phyloP scores from a whole-genome alignment of 1,284 basidiomycete genomes.

The Acaromyces ingoldii region DNA sequence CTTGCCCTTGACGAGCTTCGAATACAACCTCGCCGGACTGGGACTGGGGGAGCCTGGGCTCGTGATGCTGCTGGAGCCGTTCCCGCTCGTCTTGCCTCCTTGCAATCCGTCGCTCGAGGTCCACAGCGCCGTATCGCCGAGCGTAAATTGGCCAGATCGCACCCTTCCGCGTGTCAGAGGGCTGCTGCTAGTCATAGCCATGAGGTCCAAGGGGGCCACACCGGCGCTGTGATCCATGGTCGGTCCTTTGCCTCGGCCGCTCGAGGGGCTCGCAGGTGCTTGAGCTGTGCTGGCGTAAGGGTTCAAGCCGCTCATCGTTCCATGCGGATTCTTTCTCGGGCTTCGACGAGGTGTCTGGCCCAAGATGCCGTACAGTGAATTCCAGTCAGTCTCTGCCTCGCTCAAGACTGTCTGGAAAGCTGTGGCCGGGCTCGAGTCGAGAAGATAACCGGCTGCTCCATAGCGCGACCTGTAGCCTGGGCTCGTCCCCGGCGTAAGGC shows the following conservation, averaged over 20 bases:
- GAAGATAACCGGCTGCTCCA: constrained; percentile 33
- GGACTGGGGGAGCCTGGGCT: constrained; percentile 26
- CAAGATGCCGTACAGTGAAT: constrained; percentile 5
- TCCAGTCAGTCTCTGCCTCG: constrained; percentile 17
- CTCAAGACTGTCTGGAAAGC: constrained; percentile 42
- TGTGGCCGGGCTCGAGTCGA: constrained; percentile 44
- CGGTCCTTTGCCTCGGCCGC: not conserved
- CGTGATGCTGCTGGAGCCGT: constrained; percentile 13
- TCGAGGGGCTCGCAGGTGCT: not conserved
- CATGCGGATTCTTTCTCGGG: constrained; percentile 46
- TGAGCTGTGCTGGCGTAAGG: constrained; percentile 29
- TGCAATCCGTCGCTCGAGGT: constrained; percentile 22
- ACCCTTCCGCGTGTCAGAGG: constrained; percentile 33
- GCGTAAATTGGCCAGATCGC: constrained; percentile 5
- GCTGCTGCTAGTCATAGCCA: constrained; percentile 18
- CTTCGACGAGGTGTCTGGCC: constrained; percentile 31
- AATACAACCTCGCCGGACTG: constrained; percentile 2
- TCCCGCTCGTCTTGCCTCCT: constrained; percentile 23
- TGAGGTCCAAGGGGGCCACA: not conserved
- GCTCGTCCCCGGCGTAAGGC: no score
- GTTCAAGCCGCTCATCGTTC: constrained; percentile 33
- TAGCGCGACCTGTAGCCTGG: no score
- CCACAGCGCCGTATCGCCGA: constrained; percentile 15
- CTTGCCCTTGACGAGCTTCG: not conserved
- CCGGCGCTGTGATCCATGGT: not conserved